Conservation (phyloP, 495 filamentous ascomycete species). For the Xylaria venustula region DNA sequence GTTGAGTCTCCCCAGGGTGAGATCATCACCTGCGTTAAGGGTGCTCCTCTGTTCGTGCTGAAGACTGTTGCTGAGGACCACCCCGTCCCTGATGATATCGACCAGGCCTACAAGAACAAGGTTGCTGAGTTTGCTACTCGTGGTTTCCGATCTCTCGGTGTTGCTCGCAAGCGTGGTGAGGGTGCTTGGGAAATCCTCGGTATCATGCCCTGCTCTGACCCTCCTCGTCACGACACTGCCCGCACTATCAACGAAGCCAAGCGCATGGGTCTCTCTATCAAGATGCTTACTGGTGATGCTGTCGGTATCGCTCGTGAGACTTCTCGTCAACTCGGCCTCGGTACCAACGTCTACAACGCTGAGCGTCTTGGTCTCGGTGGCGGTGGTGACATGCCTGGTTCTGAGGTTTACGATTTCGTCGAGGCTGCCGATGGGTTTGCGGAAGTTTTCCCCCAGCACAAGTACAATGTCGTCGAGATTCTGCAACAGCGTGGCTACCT, state of each 20-base stretch:
- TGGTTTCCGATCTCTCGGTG: conserved; percentile 89
- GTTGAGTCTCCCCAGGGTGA: conserved; percentile 80
- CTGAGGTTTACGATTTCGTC: conserved; percentile 90
- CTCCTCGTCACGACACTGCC: conserved; percentile 86
- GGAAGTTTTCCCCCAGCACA: conserved; percentile 97
- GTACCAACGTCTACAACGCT: conserved; percentile 92
- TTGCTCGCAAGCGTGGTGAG: conserved; percentile 80
- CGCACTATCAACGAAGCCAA: conserved; percentile 89
- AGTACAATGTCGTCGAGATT: conserved; percentile 96
- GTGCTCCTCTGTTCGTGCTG: conserved; percentile 81
- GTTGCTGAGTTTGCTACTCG: conserved; percentile 86
- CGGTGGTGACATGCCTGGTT: conserved; percentile 87
- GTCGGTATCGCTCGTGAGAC: conserved; percentile 92
- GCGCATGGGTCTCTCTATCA: conserved; percentile 81
- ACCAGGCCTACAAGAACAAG: conserved; percentile 82
- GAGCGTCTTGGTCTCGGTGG: conserved; percentile 80
- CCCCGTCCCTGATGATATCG: conserved; percentile 67
- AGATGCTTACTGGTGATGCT: conserved; percentile 96
- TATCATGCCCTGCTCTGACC: conserved; percentile 91
- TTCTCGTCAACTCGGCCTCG: conserved; percentile 83
- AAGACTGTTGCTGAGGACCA: conserved; percentile 81
- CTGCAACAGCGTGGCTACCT: conserved; percentile 95
- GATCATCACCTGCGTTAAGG: conserved; percentile 84
- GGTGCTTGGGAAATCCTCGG: conserved; percentile 85
- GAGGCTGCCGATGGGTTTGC: conserved; percentile 93